Evolutionary conservation across 202 grass and related monocot species (phyloP).

Genomic region (Cymbopogon flexuosus): DNA sequence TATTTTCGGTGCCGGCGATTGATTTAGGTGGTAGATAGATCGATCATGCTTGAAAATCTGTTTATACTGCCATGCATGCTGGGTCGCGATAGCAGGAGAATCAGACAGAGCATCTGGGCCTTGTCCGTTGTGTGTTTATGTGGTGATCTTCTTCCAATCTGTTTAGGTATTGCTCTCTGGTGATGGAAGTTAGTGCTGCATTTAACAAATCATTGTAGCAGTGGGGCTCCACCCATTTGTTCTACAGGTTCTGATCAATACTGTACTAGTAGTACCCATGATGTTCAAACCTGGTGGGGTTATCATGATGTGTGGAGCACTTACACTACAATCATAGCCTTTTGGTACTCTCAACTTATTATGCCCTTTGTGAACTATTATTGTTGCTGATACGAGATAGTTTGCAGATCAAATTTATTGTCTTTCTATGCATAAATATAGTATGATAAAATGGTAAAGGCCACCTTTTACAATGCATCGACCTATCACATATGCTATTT

Average conservation of each 20-base stretch:
- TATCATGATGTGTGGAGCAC: background rate
- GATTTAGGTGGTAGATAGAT: conserved; percentile 9
- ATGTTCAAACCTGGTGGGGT: background rate
- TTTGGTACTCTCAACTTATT: background rate
- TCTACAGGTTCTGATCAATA: background rate
- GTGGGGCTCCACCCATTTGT: background rate
- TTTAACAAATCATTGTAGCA: background rate
- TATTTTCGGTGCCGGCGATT: background rate
- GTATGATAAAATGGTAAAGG: background rate
- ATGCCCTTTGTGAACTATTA: background rate
- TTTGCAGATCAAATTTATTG: background rate
- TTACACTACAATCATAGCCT: background rate
- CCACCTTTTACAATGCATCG: background rate
- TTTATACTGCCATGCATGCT: conserved; percentile 3
- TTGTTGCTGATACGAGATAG: background rate
- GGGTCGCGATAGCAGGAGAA: background rate
- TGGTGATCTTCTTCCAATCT: background rate
- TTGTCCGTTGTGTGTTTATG: background rate
- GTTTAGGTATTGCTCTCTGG: background rate
- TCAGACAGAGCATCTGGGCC: background rate
- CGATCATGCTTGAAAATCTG: background rate
- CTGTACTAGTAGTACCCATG: background rate
- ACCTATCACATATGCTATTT: too few species aligned
- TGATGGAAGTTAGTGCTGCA: background rate
- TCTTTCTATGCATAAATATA: background rate